phyloP scores from a whole-genome alignment of 768 basidiomycete genomes.

The Phaeotremella fagi region DNA sequence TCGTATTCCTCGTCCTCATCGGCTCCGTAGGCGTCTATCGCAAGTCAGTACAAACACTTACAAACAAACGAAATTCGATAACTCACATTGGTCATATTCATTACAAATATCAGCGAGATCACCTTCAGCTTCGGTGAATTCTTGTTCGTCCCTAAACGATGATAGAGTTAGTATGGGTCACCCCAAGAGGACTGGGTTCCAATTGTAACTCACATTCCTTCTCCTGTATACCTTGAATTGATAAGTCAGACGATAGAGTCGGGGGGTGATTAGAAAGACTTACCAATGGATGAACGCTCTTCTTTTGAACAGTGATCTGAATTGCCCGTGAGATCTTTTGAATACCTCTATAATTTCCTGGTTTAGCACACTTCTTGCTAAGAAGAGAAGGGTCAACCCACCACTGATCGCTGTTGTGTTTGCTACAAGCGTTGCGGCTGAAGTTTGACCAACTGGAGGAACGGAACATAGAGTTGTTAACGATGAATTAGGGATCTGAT shows the following conservation, averaged over 20 bases:
- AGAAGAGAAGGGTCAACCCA: background rate
- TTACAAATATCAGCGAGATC: slow-evolving; percentile 40
- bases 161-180: background rate
- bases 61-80: background rate
- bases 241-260: background rate
- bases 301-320: slow-evolving; percentile 37
- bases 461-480: slow-evolving; percentile 39
- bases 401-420: slow-evolving; percentile 42
- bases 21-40: background rate
- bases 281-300: slow-evolving; percentile 38
- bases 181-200: background rate
- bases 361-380: background rate
- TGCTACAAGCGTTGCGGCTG: slow-evolving; percentile 42
- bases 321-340: slow-evolving; percentile 41
- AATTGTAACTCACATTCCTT: slow-evolving; percentile 29
- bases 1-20: background rate
- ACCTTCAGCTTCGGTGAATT: slow-evolving; percentile 42
- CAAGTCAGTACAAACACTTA: too few relatives aligned
- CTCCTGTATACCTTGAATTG: slow-evolving; percentile 32
- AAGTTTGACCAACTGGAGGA: slow-evolving; percentile 32
- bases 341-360: slow-evolving; percentile 28
- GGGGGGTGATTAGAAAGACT: background rate
- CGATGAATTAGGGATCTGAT: slow-evolving; percentile 37
- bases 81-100: slow-evolving; percentile 43
- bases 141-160: slow-evolving; percentile 29